phyloP scores from a whole-genome alignment of 352 stramenopile species.

The Phytopythium sindhum region DNA sequence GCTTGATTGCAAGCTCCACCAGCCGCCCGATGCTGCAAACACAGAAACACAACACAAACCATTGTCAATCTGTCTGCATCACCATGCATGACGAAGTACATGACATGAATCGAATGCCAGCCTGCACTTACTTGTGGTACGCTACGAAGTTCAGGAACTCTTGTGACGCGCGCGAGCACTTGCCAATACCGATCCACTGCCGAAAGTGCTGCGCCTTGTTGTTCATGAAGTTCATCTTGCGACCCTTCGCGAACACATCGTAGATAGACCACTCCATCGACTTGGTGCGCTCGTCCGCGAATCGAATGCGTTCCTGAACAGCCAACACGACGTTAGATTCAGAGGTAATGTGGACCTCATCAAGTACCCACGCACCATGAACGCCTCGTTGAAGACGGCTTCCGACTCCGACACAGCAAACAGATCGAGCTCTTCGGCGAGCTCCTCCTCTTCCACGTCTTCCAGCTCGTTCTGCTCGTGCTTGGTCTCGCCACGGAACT shows the following conservation, averaged over 20 bases:
- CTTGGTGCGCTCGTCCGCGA: constrained; percentile 79
- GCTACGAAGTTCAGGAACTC: constrained; percentile 87
- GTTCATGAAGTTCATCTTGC: constrained; percentile 84
- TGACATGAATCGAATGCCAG: too few species aligned
- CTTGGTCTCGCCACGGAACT: constrained; percentile 80
- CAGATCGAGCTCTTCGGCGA: constrained; percentile 81
- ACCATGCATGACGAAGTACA: background rate
- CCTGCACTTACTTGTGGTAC: constrained; percentile 69
- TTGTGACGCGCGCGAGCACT: constrained; percentile 65
- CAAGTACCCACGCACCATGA: constrained; percentile 33
- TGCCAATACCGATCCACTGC: constrained; percentile 64
- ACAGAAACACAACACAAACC: background rate
- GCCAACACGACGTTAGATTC: background rate
- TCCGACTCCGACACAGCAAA: constrained; percentile 78
- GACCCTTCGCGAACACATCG: constrained; percentile 70
- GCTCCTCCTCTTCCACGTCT: constrained; percentile 74
- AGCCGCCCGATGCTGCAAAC: constrained; percentile 64
- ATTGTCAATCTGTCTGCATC: constrained; percentile 2
- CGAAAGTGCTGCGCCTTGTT: constrained; percentile 63
- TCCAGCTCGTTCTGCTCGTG: constrained; percentile 76
- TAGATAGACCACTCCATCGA: constrained; percentile 84
- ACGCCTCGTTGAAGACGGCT: constrained; percentile 70
- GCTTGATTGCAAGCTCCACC: constrained; percentile 81
- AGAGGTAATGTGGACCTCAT: too few species aligned
- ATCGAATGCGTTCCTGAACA: constrained; percentile 71